Conservation (phyloP, 164 flowering plant genomes). For the Vitis cinerea region DNA sequence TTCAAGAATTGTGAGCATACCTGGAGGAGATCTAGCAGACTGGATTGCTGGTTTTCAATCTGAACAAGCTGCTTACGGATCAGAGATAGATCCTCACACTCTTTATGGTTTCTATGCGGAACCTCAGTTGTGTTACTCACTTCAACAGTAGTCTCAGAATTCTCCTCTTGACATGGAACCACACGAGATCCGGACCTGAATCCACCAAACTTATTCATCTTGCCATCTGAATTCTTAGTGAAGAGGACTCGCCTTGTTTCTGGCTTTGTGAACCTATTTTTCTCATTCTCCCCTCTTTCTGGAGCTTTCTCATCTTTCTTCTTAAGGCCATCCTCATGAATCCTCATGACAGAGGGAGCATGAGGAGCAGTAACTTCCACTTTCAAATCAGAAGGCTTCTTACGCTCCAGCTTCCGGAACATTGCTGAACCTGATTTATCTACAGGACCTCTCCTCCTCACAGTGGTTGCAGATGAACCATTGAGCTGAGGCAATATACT, state of each 20-base stretch:
- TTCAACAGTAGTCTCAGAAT: conserved; percentile 31
- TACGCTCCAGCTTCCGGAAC: conserved; percentile 42
- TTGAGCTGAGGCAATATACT: conserved; percentile 39
- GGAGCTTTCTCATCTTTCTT: conserved; percentile 24
- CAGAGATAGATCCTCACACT: conserved; percentile 61
- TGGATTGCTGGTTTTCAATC: conserved; percentile 87
- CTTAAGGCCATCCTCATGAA: conserved; percentile 22
- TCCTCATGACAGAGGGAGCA: conserved; percentile 13
- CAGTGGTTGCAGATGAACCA: conserved; percentile 39
- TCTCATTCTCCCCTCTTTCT: conserved; percentile 30
- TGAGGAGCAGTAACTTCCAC: conserved; percentile 48
- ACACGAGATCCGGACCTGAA: conserved; percentile 62
- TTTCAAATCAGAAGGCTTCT: conserved; percentile 53
- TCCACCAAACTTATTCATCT: conserved; percentile 35
- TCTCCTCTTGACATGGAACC: conserved; percentile 56
- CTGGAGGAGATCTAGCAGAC: conserved; percentile 81
- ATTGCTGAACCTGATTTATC: conserved; percentile 34
- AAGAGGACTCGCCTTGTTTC: conserved; percentile 52
- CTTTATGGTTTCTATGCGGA: conserved; percentile 35
- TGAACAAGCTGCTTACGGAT: conserved; percentile 81
- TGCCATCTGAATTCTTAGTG: conserved; percentile 43
- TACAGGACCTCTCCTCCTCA: conserved; percentile 44
- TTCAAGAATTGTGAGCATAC: conserved; percentile 33
- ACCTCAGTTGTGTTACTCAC: conserved; percentile 37
- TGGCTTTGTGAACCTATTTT: conserved; percentile 25